Base-by-base conservation (phyloP, 2,329 filamentous ascomycete species). In the Alternaria rosae region DNA sequence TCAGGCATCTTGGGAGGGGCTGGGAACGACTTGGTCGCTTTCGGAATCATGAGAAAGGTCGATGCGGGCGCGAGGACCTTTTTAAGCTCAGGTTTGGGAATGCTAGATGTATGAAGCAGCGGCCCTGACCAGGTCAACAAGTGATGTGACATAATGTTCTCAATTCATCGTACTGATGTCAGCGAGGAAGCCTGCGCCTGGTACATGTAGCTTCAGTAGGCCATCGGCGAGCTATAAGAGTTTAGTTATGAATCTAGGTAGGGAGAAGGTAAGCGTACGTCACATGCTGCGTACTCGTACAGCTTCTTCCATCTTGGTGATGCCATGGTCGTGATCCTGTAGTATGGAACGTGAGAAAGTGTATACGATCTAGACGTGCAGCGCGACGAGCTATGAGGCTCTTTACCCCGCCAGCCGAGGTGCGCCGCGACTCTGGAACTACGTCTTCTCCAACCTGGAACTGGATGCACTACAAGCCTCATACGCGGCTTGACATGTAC, bases 161-260 rank as follows among this genome's bases (percentile, higher is more conserved):
- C 35, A 72, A 79, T 76, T 70, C 81, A 52, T 50, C 72, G 68
- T 76, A 88, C 86, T 74, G 54, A 89, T 82, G 74, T 92, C 89
- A 38, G 88, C 82, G 38, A 93, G 79, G 73, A 88, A 89, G 56
- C 91, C 91, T 25, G 88, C 89, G 48, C 86, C 85, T 11, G 88
- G 84, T 9, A 89, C 85, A 61, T 89, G 85, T 50, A 93, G 83
- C 72, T 90, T 91, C 57, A 92, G 83, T 2, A 93, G 84, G 6
- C 90, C 90, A 76, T 93, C 91, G 11, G 91, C 91, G 17, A 75
- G 67, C 70, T 74, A 48, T n/a, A 32, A 1, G 9, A 17, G 32
- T 12, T 75, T 57, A 75, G 71, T 55, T 20, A 26, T 9, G 4
- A 6, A 6, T 32, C 4, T 21, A 0, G 20, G 11, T 8, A 32